Conservation (phyloP, 192 early-diverging fungal species). For the Rhizoclosmatium sp. region DNA sequence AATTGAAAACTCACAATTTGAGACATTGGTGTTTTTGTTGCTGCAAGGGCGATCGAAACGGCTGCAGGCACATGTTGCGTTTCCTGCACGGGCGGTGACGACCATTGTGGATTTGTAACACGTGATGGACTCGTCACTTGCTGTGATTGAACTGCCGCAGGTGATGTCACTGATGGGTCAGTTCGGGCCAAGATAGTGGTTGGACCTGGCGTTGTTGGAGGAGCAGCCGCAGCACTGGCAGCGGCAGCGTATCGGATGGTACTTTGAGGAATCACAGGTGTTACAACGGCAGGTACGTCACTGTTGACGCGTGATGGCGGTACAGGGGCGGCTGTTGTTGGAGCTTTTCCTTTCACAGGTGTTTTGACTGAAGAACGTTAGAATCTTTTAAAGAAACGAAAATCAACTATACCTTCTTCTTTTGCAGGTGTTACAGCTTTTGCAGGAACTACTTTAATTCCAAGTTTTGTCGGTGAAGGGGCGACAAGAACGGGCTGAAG, state of each 20-base stretch:
- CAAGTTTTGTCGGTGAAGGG: slow-evolving; percentile 11
- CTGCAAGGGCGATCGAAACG: not conserved
- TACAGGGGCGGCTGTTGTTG: not conserved
- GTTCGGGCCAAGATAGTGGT: not conserved
- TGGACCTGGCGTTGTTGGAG: slow-evolving; percentile 11
- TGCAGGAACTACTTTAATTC: slow-evolving; percentile 33
- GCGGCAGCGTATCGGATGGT: slow-evolving; percentile 35
- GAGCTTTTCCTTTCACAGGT: not conserved
- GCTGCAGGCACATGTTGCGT: not conserved
- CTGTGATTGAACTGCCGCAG: not conserved
- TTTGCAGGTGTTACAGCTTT: slow-evolving; percentile 42
- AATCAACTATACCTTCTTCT: slow-evolving; percentile 46
- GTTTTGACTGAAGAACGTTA: not conserved
- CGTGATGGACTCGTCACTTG: not conserved
- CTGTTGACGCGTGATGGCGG: slow-evolving; percentile 2
- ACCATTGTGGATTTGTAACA: not conserved
- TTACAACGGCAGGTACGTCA: slow-evolving; percentile 26
- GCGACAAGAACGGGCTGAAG: not conserved
- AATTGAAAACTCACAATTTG: slow-evolving; percentile 13
- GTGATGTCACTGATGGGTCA: not conserved
- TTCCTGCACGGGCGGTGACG: not conserved
- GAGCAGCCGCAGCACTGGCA: slow-evolving; percentile 25
- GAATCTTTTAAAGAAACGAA: not conserved
- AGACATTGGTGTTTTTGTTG: slow-evolving; percentile 1
- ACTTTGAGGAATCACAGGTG: slow-evolving; percentile 34